phyloP scores from a whole-genome alignment of 2,329 filamentous ascomycete species.

The Talaromyces sp. region DNA sequence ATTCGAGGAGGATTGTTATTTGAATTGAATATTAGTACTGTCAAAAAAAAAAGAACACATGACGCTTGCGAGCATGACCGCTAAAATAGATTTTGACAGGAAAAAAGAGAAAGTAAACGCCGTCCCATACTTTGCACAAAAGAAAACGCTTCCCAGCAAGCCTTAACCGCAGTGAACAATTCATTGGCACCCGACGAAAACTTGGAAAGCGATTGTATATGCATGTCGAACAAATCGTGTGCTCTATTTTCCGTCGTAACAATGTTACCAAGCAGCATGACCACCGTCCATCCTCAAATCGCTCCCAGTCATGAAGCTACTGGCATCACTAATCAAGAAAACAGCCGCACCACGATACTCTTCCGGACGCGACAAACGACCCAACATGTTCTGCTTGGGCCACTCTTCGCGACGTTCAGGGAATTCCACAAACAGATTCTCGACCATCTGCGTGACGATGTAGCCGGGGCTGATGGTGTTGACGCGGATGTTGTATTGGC shows the following conservation, averaged over 20 bases:
- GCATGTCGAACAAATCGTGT: not conserved
- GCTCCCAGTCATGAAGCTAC: slow-evolving; percentile 52
- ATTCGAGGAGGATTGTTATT: too few relatives aligned
- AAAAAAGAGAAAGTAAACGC: not conserved
- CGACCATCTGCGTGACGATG: slow-evolving; percentile 45
- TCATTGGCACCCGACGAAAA: not conserved
- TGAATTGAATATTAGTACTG: too few relatives aligned
- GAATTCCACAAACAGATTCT: slow-evolving; percentile 54
- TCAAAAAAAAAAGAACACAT: not conserved
- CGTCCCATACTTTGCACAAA: not conserved
- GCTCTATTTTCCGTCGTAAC: not conserved
- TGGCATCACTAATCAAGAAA: slow-evolving; percentile 46
- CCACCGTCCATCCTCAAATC: slow-evolving; percentile 53
- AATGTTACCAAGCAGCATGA: slow-evolving; percentile 50
- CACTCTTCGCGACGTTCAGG: slow-evolving; percentile 73
- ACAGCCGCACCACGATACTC: slow-evolving; percentile 60
- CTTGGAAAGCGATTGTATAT: not conserved
- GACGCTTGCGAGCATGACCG: not conserved
- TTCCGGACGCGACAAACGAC: slow-evolving; percentile 59
- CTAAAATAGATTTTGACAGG: not conserved
- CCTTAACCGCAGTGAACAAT: not conserved
- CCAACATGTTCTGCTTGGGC: slow-evolving; percentile 82
- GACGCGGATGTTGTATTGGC: slow-evolving; percentile 45
- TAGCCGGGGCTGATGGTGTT: slow-evolving; percentile 47
- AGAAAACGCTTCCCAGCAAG: not conserved